Conservation (phyloP, 1,139 yeast genomes). For the Diutina ranongensis region DNA sequence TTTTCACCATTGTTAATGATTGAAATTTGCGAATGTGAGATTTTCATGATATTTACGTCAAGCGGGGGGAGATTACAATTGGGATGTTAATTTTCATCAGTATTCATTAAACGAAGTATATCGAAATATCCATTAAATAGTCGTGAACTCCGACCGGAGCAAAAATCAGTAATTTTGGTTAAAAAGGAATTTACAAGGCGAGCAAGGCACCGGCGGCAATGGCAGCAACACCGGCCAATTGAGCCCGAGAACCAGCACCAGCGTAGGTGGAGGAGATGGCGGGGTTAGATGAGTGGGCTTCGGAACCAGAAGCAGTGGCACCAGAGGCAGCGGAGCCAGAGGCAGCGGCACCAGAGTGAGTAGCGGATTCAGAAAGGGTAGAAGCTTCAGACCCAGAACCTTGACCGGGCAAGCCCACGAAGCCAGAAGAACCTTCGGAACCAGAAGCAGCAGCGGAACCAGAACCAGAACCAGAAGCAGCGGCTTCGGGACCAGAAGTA, state of each 20-base stretch:
- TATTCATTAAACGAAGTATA: background rate
- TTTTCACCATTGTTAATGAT: background rate
- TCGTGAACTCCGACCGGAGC: background rate
- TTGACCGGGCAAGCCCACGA: too few relatives aligned
- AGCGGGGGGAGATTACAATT: background rate
- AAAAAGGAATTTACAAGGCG: background rate
- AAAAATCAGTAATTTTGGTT: too few relatives aligned
- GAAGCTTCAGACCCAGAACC: background rate
- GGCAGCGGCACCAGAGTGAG: background rate
- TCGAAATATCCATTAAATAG: background rate
- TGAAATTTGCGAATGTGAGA: background rate
- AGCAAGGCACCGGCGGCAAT: slow-evolving; percentile 4
- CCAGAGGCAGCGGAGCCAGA: background rate
- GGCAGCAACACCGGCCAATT: slow-evolving; percentile 1
- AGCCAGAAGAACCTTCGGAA: background rate
- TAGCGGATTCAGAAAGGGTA: background rate
- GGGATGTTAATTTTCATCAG: background rate
- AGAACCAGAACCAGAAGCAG: background rate
- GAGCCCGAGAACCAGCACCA: background rate
- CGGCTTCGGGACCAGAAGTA: background rate
- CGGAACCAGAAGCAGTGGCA: background rate
- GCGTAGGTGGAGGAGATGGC: background rate
- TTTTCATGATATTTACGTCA: too few relatives aligned
- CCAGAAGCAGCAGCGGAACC: background rate
- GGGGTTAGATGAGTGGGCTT: too few relatives aligned